Evolutionary conservation across 2,329 filamentous ascomycete species (phyloP), one percentile per base, ranked within the genome.

Genomic region (Aspergillus felis): DNA sequence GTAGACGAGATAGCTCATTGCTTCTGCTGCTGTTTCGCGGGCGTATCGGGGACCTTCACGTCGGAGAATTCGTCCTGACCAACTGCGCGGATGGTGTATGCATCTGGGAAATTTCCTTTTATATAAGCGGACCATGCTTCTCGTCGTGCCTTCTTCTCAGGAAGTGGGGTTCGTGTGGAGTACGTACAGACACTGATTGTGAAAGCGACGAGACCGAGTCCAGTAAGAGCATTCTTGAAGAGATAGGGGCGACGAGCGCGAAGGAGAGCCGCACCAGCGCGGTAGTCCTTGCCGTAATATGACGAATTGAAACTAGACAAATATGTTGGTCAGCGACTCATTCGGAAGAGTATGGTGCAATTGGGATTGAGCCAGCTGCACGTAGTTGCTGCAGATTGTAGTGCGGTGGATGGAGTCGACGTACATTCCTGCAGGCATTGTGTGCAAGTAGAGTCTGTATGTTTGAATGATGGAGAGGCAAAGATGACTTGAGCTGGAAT

Each of bases 51-150:
- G 41, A 97, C 88, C 72, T 91, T 87, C 67, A 97, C 92, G 72
- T 99, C 94, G 57, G 92, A 90, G 78, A 99, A 99, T 65, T 97
- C 91, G 75, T 97, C 94, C 77, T 97, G 94, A 47, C 93, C 91
- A 70, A 99, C 90, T 55, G 91, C 91, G 64, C 82, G 84, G 71
- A 99, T 88, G 46, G 87, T 90, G 73, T 84, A 90, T 55, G 82
- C 78, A 71, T 90, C 87, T 89, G 59, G 35, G 50, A 27, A 25
- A 38, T 17, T 17, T 3, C 14, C 5, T 17, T 6, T 6, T 17
- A 14, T 38, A 38, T 61, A n/a, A 65, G 56, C 25, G 5, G 51
- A 52, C 12, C 55, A 22, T 41, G 44, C 9, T 32, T 44, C 25
- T 24, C 10, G 17, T 28, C 14, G 41, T 5, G 24, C 20, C 44